These are phyloP conservation scores for Pugionium cornutum DNA, from an alignment of 345 rosid genomes.

Conservation along the genomic window DNA sequence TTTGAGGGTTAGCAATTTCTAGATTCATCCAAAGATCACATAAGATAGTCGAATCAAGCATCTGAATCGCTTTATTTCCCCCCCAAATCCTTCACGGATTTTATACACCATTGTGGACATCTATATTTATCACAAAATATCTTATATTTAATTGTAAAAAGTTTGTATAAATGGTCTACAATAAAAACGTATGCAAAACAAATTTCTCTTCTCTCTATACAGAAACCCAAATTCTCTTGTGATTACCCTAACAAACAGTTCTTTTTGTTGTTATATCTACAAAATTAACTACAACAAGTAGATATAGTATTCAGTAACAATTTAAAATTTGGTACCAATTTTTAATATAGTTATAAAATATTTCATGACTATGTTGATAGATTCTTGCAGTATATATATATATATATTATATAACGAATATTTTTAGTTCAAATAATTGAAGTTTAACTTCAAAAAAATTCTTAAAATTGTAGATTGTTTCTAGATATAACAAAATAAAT, in stretches of 20 bases:
- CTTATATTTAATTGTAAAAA: background rate
- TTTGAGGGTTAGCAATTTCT: slow-evolving; percentile 26
- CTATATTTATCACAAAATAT: background rate
- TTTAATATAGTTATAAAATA: no score
- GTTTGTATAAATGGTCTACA: no score
- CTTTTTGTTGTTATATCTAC: background rate
- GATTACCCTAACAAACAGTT: background rate
- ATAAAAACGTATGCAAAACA: slow-evolving; percentile 17
- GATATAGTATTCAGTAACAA: no score
- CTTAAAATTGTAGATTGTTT: no score
- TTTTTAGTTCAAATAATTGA: no score
- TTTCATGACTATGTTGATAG: no score
- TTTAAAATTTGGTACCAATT: no score
- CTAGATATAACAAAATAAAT: no score
- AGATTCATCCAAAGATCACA: slow-evolving; percentile 38
- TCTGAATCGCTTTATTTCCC: slow-evolving; percentile 33
- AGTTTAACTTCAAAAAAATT: no score
- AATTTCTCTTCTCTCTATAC: background rate
- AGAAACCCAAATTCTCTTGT: background rate
- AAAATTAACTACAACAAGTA: background rate
- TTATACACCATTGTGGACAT: slow-evolving; percentile 23
- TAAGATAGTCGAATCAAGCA: slow-evolving; percentile 40
- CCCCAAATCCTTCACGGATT: slow-evolving; percentile 35
- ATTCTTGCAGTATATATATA: no score
- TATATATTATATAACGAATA: no score